These are phyloP conservation scores for Chlamydomonas reinhardtii DNA, from an alignment of 163 green algal genomes.

Conservation along the genomic window DNA sequence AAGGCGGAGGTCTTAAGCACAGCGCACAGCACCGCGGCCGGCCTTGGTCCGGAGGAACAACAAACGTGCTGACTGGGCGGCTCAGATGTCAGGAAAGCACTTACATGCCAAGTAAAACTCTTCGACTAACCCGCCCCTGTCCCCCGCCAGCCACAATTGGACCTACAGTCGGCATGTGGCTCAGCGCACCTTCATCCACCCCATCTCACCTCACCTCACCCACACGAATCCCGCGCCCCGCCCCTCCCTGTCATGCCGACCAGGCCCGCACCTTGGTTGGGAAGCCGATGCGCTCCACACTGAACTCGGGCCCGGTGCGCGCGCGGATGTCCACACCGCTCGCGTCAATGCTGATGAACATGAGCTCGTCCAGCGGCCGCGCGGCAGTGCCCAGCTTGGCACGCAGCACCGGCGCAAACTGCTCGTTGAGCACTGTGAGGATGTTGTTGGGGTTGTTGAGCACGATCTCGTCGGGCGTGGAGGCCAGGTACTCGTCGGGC, in stretches of 20 bases:
- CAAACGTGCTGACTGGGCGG: too few relatives aligned
- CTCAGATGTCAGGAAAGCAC: too few relatives aligned
- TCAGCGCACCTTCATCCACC: too few relatives aligned
- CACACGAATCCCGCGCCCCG: background rate
- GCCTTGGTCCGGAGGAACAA: too few relatives aligned
- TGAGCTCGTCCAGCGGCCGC: constrained; percentile 77
- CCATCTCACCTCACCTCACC: background rate
- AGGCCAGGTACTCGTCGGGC: constrained; percentile 65
- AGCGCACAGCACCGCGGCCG: too few relatives aligned
- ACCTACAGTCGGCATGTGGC: too few relatives aligned
- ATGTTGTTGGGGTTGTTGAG: constrained; percentile 68
- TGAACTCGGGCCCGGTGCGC: constrained; percentile 80
- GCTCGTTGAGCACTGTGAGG: constrained; percentile 56
- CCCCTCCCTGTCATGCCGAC: background rate
- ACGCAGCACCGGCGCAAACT: constrained; percentile 50
- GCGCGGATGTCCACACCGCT: constrained; percentile 89
- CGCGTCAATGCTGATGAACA: constrained; percentile 93
- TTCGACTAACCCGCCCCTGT: too few relatives aligned
- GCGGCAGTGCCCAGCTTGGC: constrained; percentile 48
- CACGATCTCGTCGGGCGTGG: constrained; percentile 80
- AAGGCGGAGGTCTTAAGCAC: too few relatives aligned
- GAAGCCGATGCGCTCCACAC: constrained; percentile 89
- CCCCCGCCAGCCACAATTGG: too few relatives aligned
- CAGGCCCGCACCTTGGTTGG: constrained; percentile 67
- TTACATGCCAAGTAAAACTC: too few relatives aligned